Percentiles rank a stretch among this genome's conserved stretches.
phyloP scores from a whole-genome alignment of 305 asterid genomes.

The Fraxinus ornus region DNA sequence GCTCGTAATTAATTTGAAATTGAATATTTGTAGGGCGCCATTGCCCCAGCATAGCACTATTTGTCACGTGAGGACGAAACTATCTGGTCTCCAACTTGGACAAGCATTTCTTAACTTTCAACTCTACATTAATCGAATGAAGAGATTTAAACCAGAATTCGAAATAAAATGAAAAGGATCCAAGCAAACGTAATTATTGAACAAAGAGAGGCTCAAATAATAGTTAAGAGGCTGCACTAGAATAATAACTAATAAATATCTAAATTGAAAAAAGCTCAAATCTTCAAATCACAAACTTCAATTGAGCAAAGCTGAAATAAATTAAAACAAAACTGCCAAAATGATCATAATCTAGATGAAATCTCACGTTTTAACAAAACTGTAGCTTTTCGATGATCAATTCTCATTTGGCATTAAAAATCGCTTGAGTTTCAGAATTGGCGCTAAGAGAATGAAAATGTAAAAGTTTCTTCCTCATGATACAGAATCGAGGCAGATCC shows the following conservation, averaged over 20 bases:
- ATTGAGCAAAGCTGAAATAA: neutral
- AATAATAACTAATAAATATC: neutral
- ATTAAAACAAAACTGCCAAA: neutral
- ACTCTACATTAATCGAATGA: no score
- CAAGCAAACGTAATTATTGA: neutral
- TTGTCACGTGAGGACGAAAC: neutral
- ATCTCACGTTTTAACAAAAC: conserved; percentile 29
- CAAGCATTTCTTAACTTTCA: neutral
- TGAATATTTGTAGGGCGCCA: neutral
- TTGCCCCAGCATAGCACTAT: neutral
- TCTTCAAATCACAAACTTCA: neutral
- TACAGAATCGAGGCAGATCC: conserved; percentile 23
- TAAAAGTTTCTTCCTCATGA: conserved; percentile 17
- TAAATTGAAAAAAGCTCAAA: neutral
- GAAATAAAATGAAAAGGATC: neutral
- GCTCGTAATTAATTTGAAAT: neutral
- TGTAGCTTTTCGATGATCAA: conserved; percentile 23
- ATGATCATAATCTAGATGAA: conserved; percentile 18
- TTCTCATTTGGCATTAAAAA: conserved; percentile 25
- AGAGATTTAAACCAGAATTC: neutral
- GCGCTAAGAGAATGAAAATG: neutral
- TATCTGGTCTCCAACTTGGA: neutral
- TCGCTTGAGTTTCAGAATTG: conserved; percentile 19
- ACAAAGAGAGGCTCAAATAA: neutral
- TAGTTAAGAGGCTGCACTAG: neutral